phyloP scores from a whole-genome alignment of 805 yeast genomes.

The Tetrapisispora arboricola region DNA sequence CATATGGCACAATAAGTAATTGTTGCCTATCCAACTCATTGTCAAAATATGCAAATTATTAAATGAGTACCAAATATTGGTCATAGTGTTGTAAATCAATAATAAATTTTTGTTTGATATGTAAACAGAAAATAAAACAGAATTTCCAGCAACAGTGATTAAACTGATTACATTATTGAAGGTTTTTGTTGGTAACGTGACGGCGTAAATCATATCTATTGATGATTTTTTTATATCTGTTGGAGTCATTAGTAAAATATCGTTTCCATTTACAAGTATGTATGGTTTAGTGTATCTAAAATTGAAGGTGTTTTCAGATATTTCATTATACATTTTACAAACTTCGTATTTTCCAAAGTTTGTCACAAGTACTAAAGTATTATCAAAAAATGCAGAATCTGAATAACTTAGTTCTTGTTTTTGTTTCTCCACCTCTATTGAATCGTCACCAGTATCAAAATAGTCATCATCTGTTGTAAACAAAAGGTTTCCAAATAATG shows the following conservation, averaged over 20 bases:
- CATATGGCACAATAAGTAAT: constrained; percentile 22
- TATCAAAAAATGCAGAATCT: constrained; percentile 12
- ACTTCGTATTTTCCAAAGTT: constrained; percentile 18
- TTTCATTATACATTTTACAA: constrained; percentile 24
- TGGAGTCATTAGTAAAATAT: constrained; percentile 22
- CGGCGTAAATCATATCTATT: constrained; percentile 15
- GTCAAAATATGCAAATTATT: constrained; percentile 17
- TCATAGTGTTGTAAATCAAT: constrained; percentile 19
- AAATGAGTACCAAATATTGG: constrained; percentile 24
- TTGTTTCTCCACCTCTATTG: background rate
- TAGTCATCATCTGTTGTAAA: constrained; percentile 18
- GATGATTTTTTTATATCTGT: constrained; percentile 12
- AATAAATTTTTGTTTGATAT: constrained; percentile 25
- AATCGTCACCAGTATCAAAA: constrained; percentile 2
- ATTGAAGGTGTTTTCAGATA: constrained; percentile 12
- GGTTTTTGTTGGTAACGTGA: constrained; percentile 26
- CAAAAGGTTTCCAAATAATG: constrained; percentile 22
- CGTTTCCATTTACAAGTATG: constrained; percentile 18
- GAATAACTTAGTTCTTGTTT: constrained; percentile 11
- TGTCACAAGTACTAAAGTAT: constrained; percentile 10
- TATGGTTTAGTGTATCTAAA: constrained; percentile 15
- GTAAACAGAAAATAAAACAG: constrained; percentile 19
- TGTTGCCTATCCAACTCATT: constrained; percentile 26
- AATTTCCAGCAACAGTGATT: constrained; percentile 16
- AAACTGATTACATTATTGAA: constrained; percentile 21